Evolutionary conservation across 495 filamentous ascomycete species (phyloP).

Genomic region (Penicillium daleae): DNA sequence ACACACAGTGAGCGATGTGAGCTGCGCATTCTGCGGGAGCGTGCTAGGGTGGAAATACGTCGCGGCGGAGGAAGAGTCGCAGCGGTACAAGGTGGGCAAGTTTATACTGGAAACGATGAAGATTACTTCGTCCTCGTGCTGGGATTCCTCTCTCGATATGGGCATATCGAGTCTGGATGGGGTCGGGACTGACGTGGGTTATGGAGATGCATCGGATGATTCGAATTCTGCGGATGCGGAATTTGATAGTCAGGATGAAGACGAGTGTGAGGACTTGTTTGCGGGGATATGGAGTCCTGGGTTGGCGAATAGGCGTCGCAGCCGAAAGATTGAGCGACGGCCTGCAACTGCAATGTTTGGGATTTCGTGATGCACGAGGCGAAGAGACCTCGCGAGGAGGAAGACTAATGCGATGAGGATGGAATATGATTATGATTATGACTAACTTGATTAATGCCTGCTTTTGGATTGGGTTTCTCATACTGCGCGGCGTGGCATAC

Average conservation of each 20-base stretch:
- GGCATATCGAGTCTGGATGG: neutral
- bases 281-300: slow-evolving; percentile 80
- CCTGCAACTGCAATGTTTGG: slow-evolving; percentile 34
- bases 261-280: slow-evolving; percentile 95
- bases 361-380: slow-evolving; percentile 20
- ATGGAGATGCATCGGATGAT: slow-evolving; percentile 17
- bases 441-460: slow-evolving; percentile 1
- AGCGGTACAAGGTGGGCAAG: slow-evolving; percentile 93
- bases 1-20: slow-evolving; percentile 63
- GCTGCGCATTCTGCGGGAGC: slow-evolving; percentile 63
- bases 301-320: slow-evolving; percentile 65
- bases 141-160: slow-evolving; percentile 58
- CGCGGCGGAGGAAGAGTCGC: slow-evolving; percentile 75
- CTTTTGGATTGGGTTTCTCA: neutral
- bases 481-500: neutral
- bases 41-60: slow-evolving; percentile 95
- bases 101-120: slow-evolving; percentile 91
- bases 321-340: slow-evolving; percentile 50
- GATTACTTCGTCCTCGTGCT: slow-evolving; percentile 65
- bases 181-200: neutral
- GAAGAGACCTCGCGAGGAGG: neutral
- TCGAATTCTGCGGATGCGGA: slow-evolving; percentile 49
- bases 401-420: no score
- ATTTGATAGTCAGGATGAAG: slow-evolving; percentile 91
- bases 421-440: neutral